Conservation (phyloP, 495 filamentous ascomycete species). For the Acidomyces sp. region DNA sequence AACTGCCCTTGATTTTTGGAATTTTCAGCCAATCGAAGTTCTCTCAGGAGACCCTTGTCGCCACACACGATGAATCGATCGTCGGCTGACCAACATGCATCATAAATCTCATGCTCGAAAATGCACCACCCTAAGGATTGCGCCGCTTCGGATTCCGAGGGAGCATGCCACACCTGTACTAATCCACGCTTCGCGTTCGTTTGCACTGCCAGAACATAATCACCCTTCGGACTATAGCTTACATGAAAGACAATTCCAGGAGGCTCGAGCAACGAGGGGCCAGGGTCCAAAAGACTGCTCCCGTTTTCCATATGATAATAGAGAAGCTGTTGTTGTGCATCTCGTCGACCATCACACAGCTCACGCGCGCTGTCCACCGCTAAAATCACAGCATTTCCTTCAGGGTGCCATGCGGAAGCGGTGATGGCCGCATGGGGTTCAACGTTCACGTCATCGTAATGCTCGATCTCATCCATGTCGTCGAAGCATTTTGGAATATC, state of each 20-base stretch:
- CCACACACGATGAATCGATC: conserved; percentile 22
- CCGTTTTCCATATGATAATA: conserved; percentile 2
- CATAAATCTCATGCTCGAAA: conserved; percentile 16
- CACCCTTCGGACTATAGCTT: conserved; percentile 8
- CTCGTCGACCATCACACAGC: conserved; percentile 2
- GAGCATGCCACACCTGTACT: conserved; percentile 7
- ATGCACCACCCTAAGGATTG: conserved; percentile 16
- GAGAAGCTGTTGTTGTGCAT: conserved; percentile 2
- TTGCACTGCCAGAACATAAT: conserved; percentile 9
- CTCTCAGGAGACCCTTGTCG: conserved; percentile 9
- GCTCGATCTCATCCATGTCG: background rate
- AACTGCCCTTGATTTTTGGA: background rate
- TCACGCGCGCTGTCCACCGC: conserved; percentile 4
- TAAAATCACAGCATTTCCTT: conserved; percentile 6
- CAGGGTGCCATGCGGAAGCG: conserved; percentile 15
- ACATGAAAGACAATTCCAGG: conserved; percentile 5
- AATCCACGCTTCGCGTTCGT: conserved; percentile 7
- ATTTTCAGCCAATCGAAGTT: conserved; percentile 8
- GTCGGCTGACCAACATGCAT: conserved; percentile 21
- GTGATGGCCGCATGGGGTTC: conserved; percentile 4
- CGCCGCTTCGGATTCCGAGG: conserved; percentile 3
- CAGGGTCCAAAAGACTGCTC: background rate
- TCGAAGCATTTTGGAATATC: conserved; percentile 2
- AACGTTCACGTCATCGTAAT: conserved; percentile 5
- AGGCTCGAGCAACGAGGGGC: conserved; percentile 8